Base-by-base conservation (phyloP, 2,329 filamentous ascomycete species). In the Penicillium sp. region DNA sequence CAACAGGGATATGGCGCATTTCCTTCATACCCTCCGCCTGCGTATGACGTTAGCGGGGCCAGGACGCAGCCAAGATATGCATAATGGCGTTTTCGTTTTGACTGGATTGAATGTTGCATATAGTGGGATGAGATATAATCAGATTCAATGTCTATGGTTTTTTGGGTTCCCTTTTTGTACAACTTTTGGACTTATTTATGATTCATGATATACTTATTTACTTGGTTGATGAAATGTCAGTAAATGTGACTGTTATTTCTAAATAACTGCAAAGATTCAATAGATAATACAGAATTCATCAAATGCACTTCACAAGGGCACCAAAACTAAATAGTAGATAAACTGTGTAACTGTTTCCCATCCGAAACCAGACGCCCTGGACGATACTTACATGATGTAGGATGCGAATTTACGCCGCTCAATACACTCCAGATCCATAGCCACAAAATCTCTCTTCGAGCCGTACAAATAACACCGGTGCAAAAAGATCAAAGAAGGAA, bases 21-120 rank as follows among this genome's bases (percentile, higher is more conserved):
- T 5, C 56, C 59, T 52, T 16, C 52, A 21, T 59, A 59, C 47
- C 40, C 48, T 3, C 47, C 47, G 3, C 45, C 56, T 47, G 47
- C 26, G 28, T 56, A 55, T 46, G 42, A 38, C 28, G 33, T 43
- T 43, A 47, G 30, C 30, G 46, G 23, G 20, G 20, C 42, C 1
- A 45, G 51, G 28, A 42, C 46, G 38, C 56, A 58, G 30, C 51
- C 46, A 47, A 45, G 56, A 47, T 58, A 58, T 53, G 56, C 54
- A 48, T 56, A 38, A 33, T 49, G 46, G 28, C n/a, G 38, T 43
- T 43, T 43, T 43, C 9, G 20, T 48, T 35, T 40, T 28, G 45
- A 23, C 26, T 54, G 16, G 4, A 28, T 45, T 33, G 3, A 26
- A 20, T 21, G 14, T 8, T 30, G 24, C 46, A 30, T 47, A 24